Base-by-base conservation (phyloP, 495 filamentous ascomycete species). In the Daldinia bambusicola region DNA sequence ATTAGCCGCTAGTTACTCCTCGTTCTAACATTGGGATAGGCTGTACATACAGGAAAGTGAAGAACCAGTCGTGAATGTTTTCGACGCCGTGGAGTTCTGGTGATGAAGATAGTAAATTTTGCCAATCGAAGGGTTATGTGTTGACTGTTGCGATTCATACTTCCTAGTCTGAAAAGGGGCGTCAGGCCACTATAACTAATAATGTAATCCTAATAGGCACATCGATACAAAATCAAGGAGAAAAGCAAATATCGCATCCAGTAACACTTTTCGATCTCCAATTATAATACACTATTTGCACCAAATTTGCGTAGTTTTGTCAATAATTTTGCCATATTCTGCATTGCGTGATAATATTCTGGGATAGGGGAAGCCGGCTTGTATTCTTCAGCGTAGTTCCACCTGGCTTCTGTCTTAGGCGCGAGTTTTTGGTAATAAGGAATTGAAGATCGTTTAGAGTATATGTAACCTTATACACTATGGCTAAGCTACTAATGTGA, bases 391-490 rank as follows among this genome's bases (percentile, higher is more conserved):
- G 26, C 26, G 3, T 26, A 26, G 26, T 26, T 26, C 1, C 3
- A 26, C 3, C 26, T 26, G 26, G 26, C 26, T 26, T 26, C 26
- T 3, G 1, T 1, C 26, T 26, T 26, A 26, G 1, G 3, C 1
- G 26, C 26, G 3, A 26, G 26, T 26, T 26, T 26, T 3, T 26
- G 26, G 26, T 26, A 3, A 26, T 26, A 26, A 26, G 26, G 26
- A 26, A 26, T 26, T 26, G 26, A 26, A 26, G 26, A 26, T 26
- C 26, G 26, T 26, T 26, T 26, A 26, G 26, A 26, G 50, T 22
- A 31, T 31, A 32, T 0, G 22, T 52, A 6, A 40, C 41, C 45
- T 26, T 14, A 48, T 57, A 65, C 52, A 38, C 50, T 26, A 63
- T 55, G 1, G 16, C 3, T 26, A 26, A 26, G 26, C 26, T 3